Conservation (phyloP, 176 grass and related monocot genomes). For the Oryza glumipatula region DNA sequence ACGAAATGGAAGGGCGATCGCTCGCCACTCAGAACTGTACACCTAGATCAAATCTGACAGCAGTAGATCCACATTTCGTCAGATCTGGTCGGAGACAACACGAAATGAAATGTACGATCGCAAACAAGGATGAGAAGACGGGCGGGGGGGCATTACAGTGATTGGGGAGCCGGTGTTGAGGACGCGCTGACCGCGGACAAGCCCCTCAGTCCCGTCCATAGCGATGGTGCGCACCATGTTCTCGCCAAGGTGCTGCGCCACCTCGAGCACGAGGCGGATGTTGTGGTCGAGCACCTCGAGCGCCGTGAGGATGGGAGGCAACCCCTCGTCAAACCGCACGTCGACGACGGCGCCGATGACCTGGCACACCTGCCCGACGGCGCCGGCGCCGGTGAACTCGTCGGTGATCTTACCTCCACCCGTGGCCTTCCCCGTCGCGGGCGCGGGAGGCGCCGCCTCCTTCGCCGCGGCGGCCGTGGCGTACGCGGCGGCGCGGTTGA, state of each 20-base stretch:
- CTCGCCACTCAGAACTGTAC: not conserved
- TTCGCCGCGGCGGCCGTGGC: slow-evolving; percentile 57
- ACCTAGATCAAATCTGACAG: slow-evolving; percentile 18
- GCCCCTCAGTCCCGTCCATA: slow-evolving; percentile 97
- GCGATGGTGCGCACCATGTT: slow-evolving; percentile 96
- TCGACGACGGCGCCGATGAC: slow-evolving; percentile 98
- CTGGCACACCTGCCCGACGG: slow-evolving; percentile 93
- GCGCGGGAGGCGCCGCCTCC: slow-evolving; percentile 16
- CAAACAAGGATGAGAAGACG: not conserved
- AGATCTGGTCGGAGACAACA: slow-evolving; percentile 22
- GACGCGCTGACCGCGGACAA: slow-evolving; percentile 92
- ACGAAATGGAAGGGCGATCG: not conserved
- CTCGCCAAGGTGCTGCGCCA: slow-evolving; percentile 94
- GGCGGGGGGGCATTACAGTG: slow-evolving; percentile 59
- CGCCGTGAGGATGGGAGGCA: slow-evolving; percentile 96
- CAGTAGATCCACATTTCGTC: slow-evolving; percentile 32
- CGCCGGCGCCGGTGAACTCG: slow-evolving; percentile 90
- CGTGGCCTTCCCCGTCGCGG: slow-evolving; percentile 33
- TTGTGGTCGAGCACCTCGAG: slow-evolving; percentile 96
- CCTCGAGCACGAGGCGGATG: slow-evolving; percentile 94
- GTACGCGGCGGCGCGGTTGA: slow-evolving; percentile 67
- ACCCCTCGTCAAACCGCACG: slow-evolving; percentile 82
- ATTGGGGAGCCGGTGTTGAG: slow-evolving; percentile 97
- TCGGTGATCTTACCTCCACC: slow-evolving; percentile 86
- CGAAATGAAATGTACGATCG: slow-evolving; percentile 27